Evolutionary conservation across 352 stramenopile genomes (phyloP).

Genomic region (Pythium plurisporium): DNA sequence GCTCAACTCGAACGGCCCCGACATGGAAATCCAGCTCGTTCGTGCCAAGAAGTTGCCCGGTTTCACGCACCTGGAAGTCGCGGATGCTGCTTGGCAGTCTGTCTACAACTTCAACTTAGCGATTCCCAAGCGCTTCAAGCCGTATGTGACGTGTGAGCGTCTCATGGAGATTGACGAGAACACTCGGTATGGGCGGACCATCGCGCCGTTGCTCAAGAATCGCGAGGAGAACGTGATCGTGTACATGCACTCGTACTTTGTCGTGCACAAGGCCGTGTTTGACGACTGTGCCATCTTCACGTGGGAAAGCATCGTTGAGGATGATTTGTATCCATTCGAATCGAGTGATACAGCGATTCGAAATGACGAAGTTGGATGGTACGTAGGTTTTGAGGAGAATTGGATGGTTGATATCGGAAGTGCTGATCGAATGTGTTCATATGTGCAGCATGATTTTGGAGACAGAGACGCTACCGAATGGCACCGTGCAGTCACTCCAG

Average conservation of each 20-base stretch:
- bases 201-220: conserved; percentile 63
- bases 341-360: conserved; percentile 50
- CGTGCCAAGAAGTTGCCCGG: conserved; percentile 50
- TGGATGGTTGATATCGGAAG: not conserved
- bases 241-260: conserved; percentile 77
- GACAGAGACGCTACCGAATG: conserved; percentile 43
- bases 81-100: conserved; percentile 68
- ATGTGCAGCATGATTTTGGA: conserved; percentile 59
- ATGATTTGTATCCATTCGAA: conserved; percentile 67
- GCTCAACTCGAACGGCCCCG: conserved; percentile 69
- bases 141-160: conserved; percentile 60
- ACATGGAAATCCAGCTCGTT: conserved; percentile 78
- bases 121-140: conserved; percentile 57
- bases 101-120: conserved; percentile 77
- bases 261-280: conserved; percentile 52
- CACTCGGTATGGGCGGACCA: conserved; percentile 74
- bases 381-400: conserved; percentile 20
- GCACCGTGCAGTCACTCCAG: conserved; percentile 48
- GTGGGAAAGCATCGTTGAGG: conserved; percentile 62
- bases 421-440: not conserved
- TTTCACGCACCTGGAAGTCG: conserved; percentile 59
- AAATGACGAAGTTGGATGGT: conserved; percentile 82
- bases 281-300: conserved; percentile 59
- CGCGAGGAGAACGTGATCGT: conserved; percentile 49
- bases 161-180: conserved; percentile 77